These are phyloP conservation scores for Ambrosiella cleistominuta DNA, from an alignment of 2,329 filamentous ascomycete species.

Conservation along the genomic window DNA sequence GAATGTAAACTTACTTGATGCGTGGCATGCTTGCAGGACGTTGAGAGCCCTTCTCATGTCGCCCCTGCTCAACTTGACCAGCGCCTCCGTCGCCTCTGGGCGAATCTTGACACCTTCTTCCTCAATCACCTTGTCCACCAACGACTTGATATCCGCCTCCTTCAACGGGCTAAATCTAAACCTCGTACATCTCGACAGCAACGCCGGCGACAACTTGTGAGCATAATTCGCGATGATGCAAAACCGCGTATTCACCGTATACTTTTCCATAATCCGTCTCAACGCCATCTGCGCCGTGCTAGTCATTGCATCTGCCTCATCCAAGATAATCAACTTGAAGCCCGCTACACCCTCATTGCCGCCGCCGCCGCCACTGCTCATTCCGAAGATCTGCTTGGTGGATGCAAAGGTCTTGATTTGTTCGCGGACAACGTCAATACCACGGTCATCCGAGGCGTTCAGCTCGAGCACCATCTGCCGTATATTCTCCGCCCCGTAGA, in stretches of 20 bases:
- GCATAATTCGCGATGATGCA: constrained; percentile 99
- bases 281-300: constrained; percentile 95
- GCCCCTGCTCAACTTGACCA: constrained; percentile 78
- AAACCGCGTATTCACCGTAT: constrained; percentile 93
- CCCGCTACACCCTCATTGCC: constrained; percentile 34
- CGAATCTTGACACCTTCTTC: constrained; percentile 77
- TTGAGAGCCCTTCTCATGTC: constrained; percentile 94
- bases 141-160: constrained; percentile 61
- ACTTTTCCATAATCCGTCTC: constrained; percentile 95
- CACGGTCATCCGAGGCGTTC: constrained; percentile 91
- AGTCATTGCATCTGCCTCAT: constrained; percentile 99
- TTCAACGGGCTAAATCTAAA: constrained; percentile 92
- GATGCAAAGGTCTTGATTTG: constrained; percentile 99
- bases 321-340: constrained; percentile 92
- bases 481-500: constrained; percentile 85
- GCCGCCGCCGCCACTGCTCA: constrained; percentile 40
- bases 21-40: constrained; percentile 90
- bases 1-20: constrained; percentile 47
- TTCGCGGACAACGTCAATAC: constrained; percentile 93
- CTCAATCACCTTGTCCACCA: constrained; percentile 79
- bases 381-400: constrained; percentile 86
- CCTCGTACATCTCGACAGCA: constrained; percentile 82
- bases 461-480: constrained; percentile 97
- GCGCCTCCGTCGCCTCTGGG: constrained; percentile 59
- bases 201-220: constrained; percentile 85